phyloP scores from a whole-genome alignment of 139 green algal species.

The Ulvella scutata region DNA sequence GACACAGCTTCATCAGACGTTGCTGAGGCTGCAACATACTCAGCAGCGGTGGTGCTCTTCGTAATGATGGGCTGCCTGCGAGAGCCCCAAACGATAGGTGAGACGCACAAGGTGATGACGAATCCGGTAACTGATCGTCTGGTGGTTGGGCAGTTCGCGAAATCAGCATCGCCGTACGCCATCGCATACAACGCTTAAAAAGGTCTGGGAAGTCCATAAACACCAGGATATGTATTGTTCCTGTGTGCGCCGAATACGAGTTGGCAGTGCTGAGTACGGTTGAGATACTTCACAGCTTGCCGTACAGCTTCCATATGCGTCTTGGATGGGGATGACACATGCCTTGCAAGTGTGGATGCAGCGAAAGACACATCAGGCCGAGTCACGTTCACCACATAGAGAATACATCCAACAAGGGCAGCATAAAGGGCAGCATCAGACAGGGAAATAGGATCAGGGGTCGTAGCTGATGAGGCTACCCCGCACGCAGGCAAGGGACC shows the following conservation, averaged over 20 bases:
- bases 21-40: not conserved
- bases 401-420: not conserved
- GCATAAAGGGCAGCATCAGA: not conserved
- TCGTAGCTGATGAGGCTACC: not conserved
- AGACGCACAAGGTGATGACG: not conserved
- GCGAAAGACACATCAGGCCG: not conserved
- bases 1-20: not conserved
- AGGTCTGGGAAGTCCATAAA: too few relatives aligned
- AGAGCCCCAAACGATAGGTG: not conserved
- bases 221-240: too few relatives aligned
- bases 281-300: not conserved
- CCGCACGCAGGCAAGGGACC: not conserved
- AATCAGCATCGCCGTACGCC: not conserved
- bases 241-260: not conserved
- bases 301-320: not conserved
- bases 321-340: not conserved
- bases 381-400: not conserved
- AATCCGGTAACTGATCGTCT: not conserved
- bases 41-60: not conserved
- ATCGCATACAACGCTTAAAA: too few relatives aligned
- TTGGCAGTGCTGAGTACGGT: not conserved
- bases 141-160: not conserved
- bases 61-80: not conserved
- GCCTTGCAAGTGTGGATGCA: not conserved
- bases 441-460: not conserved